These are phyloP conservation scores for Salinomyces thailandicus DNA, from an alignment of 2,329 filamentous ascomycete species.

Conservation along the genomic window DNA sequence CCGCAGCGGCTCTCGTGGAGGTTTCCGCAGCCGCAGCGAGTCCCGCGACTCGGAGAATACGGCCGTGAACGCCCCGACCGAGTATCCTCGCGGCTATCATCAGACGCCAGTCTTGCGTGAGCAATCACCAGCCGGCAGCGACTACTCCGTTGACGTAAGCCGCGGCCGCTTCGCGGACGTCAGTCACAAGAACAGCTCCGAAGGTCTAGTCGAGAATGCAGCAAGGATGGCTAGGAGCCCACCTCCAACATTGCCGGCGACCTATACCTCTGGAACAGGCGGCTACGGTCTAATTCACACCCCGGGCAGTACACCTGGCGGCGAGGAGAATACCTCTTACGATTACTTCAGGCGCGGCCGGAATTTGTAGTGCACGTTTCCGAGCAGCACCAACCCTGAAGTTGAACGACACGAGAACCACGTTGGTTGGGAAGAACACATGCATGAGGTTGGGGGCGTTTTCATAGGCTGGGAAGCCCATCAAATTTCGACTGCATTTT, in stretches of 20 bases:
- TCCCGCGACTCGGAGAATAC: constrained; percentile 25
- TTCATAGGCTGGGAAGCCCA: too few species aligned
- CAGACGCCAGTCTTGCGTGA: constrained; percentile 34
- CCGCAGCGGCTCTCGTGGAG: constrained; percentile 10
- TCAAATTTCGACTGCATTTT: too few species aligned
- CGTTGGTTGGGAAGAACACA: background rate
- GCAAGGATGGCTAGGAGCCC: constrained; percentile 22
- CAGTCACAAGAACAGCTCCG: constrained; percentile 10
- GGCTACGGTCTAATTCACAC: constrained; percentile 22
- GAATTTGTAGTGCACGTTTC: constrained; percentile 6
- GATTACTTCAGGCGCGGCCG: constrained; percentile 29
- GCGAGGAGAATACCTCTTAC: constrained; percentile 29
- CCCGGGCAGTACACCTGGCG: constrained; percentile 20
- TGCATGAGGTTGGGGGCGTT: too few species aligned
- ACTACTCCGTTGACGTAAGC: constrained; percentile 4
- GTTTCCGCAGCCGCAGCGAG: constrained; percentile 15
- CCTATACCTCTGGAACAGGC: constrained; percentile 8
- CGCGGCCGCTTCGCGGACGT: constrained; percentile 1
- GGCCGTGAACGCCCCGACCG: constrained; percentile 19
- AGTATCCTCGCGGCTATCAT: constrained; percentile 40
- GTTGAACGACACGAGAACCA: too few species aligned
- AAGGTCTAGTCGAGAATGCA: constrained; percentile 17
- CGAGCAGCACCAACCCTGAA: too few species aligned
- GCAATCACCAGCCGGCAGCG: constrained; percentile 30
- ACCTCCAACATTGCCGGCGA: constrained; percentile 4